Evolutionary conservation across 129 eudicot genomes (phyloP).

Genomic region (Cynara cardunculus): DNA sequence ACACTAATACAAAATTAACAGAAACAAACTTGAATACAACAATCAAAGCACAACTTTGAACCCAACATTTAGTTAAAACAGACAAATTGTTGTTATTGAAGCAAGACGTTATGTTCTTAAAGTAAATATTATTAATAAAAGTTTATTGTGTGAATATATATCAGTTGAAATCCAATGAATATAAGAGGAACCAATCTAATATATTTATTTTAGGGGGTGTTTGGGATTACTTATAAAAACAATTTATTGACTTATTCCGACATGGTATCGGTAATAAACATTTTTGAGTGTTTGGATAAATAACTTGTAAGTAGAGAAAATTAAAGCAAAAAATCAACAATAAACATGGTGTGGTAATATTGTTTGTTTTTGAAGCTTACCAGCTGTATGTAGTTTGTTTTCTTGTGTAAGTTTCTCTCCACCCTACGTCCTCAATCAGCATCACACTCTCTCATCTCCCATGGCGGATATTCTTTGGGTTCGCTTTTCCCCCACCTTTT

Average conservation of each 20-base stretch:
- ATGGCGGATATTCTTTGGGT: neutral
- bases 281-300: too few species aligned
- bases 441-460: neutral
- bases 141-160: neutral
- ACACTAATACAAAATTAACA: too few species aligned
- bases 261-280: too few species aligned
- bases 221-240: too few species aligned
- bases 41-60: too few species aligned
- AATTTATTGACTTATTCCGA: too few species aligned
- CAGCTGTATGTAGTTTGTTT: slow-evolving; percentile 31
- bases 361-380: slow-evolving; percentile 1
- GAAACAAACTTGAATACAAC: too few species aligned
- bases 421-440: slow-evolving; percentile 34
- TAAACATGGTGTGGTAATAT: neutral
- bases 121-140: neutral
- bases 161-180: neutral
- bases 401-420: slow-evolving; percentile 17
- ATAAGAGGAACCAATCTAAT: neutral
- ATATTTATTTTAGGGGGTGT: too few species aligned
- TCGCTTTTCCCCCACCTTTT: slow-evolving; percentile 25
- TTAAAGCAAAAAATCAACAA: neutral
- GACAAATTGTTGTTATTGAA: neutral
- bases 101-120: neutral
- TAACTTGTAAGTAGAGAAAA: too few species aligned
- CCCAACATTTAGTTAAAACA: too few species aligned